Evolutionary conservation across 257 asterid genomes (phyloP).

Genomic region (Forsythia suspensa): DNA sequence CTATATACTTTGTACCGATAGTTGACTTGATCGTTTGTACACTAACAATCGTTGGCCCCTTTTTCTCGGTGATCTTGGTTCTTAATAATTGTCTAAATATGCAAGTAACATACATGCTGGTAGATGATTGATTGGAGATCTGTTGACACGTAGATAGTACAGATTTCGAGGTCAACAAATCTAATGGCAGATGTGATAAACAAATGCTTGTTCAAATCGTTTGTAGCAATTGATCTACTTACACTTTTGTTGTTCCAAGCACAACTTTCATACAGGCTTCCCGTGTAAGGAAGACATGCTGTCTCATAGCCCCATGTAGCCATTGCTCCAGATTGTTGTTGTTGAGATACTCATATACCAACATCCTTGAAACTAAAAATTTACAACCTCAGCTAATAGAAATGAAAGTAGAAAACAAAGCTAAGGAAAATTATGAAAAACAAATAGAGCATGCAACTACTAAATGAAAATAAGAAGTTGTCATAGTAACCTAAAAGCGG

Average conservation of each 20-base stretch:
- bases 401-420: slow-evolving; percentile 2
- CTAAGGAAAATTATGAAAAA: background rate
- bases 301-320: slow-evolving; percentile 97
- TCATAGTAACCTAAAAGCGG: background rate
- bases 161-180: background rate
- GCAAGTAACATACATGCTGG: no score
- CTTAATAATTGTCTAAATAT: no score
- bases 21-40: no score
- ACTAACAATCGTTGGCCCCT: no score
- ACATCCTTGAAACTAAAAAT: slow-evolving; percentile 55
- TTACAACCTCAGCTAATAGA: slow-evolving; percentile 5
- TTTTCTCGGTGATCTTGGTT: no score
- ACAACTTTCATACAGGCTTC: slow-evolving; percentile 95
- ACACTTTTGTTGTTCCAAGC: slow-evolving; percentile 97
- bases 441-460: background rate
- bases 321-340: slow-evolving; percentile 96
- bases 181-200: background rate
- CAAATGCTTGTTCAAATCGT: background rate
- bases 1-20: no score
- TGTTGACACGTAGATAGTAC: no score
- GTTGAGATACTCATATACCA: slow-evolving; percentile 92
- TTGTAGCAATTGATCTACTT: slow-evolving; percentile 34
- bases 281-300: slow-evolving; percentile 82
- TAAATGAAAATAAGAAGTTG: background rate
- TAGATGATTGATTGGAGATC: no score